Evolutionary conservation across 2,329 filamentous ascomycete genomes (phyloP), one percentile per base, ranked within the genome.

Genomic region (Xylariaceae sp.): DNA sequence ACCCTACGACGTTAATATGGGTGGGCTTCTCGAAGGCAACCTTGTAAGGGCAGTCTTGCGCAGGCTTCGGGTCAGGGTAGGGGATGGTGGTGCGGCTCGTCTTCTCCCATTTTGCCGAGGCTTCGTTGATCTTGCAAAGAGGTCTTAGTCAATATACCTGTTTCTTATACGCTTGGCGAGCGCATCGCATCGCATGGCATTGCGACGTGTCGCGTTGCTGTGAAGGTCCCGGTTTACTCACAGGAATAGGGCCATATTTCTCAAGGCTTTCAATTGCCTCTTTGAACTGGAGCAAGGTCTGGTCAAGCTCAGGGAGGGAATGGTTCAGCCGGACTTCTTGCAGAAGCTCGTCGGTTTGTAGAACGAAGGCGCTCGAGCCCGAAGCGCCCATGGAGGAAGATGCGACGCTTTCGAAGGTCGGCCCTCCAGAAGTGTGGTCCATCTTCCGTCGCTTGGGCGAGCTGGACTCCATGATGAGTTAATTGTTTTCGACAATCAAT

Each of bases 1-100:
- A 96, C 53, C 94, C 94, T 37, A 93, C 88, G 23, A 96, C 88
- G 69, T 96, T 96, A 74, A 94, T 85, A 66, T 87, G 86, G 6
- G 83, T 76, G 2, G 94, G 93, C 70, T 85, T 88, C 51, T 81
- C 81, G 72, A 91, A 96, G 45, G 87, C 80, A 55, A 97, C 79
- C 68, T 91, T 92, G 75, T 96, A 96, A 55, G 89, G 88, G 37
- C 86, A 85, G 72, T 93, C 87, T 68, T 85, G 84, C 9, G 83
- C 78, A 1, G 93, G 92, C 54, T 80, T 85, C 15, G 92, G 92
- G n/a, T 88, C 81, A 13, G 93, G 91, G 70, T 91, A 97, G 0
- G 94, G 94, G 52, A 96, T 82, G n/a, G 78, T 74, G 59, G 96
- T 81, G 53, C 84, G 84, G 69, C 86, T 80, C 47, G 80, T 80